phyloP scores from a whole-genome alignment of 1,284 basidiomycete genomes.

The Ganoderma leucocontextum region DNA sequence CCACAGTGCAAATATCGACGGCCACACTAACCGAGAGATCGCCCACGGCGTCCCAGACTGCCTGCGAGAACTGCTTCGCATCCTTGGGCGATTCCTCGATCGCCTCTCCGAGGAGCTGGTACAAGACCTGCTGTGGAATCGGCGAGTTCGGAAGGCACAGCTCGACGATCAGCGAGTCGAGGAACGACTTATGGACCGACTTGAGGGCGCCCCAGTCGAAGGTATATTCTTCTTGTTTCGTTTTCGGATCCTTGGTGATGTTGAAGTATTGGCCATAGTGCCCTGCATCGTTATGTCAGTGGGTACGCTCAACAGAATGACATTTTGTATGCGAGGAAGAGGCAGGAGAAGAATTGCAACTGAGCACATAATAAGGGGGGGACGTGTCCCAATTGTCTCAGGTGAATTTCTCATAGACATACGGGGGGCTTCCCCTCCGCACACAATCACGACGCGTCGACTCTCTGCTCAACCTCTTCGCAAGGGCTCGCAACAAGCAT shows the following conservation, averaged over 20 bases:
- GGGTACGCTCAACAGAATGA: no score
- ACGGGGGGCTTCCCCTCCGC: no score
- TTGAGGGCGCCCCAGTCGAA: constrained; percentile 72
- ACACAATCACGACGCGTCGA: no score
- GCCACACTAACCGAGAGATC: constrained; percentile 68
- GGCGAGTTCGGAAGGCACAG: constrained; percentile 72
- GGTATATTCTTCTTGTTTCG: constrained; percentile 48
- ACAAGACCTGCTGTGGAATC: constrained; percentile 70
- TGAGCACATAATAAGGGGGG: no score
- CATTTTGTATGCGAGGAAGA: no score
- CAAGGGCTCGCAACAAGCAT: no score
- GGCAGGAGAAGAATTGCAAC: no score
- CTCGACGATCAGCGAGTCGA: constrained; percentile 83
- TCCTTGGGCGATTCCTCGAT: constrained; percentile 74
- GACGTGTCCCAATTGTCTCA: no score
- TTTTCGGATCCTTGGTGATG: constrained; percentile 45
- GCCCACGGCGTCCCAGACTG: constrained; percentile 79
- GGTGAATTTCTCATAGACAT: no score
- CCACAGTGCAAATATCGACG: no score
- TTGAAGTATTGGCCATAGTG: constrained; percentile 78
- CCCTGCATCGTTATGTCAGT: constrained; percentile 48
- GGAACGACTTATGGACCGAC: constrained; percentile 71
- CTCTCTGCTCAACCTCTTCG: no score
- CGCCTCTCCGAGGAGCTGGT: constrained; percentile 71
- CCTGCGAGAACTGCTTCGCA: constrained; percentile 75